Evolutionary conservation across 2,329 filamentous ascomycete species (phyloP), one percentile per base, ranked within the genome.

Genomic region (Ophiostoma piceae): DNA sequence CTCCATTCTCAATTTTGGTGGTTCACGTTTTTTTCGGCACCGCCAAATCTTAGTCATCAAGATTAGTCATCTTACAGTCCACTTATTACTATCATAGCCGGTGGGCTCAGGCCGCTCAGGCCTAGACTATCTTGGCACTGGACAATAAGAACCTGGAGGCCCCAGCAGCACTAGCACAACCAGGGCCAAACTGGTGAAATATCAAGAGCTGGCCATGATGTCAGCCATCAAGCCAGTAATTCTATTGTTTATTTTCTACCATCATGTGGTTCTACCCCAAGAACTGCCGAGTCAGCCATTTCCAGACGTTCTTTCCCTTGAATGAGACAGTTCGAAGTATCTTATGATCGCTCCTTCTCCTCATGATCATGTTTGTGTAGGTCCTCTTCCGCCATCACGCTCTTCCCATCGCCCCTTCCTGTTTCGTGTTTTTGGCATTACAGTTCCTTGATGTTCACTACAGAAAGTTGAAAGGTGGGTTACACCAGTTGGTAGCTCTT

Each of bases 401-500:
- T 26, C 22, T 12, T 26, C 3, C 2, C 22, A 26, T 57, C 51
- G 51, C 51, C 51, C 51, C 51, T 57, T 26, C 51, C 16, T 29
- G n/a, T 26, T 57, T 22, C 16, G 11, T 47, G 16, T 47, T 47
- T 19, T 47, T n/a, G 16, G 43, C 16, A 19, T n/a, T 8, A 41
- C 16, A 43, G 41, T 47, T 47, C 43, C 43, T 8, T 47, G 43
- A 47, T 47, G 43, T 47, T 7, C 9, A 12, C 22, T 2, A 6
- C 22, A 26, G n/a, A 57, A 57, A 57, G 51, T 26, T 57, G 51
- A 26, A 57, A 57, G 51, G 51, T 57, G 51, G 51, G 51, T 57
- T 57, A 57, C 51, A 57, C 51, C 51, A 47, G 4, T n/a, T 26
- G n/a, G 51, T 29, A 22, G 51, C 11, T 57, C 22, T 57, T 57